phyloP scores from a whole-genome alignment of 202 grass and related monocot genomes.

The Zoysia matrella region DNA sequence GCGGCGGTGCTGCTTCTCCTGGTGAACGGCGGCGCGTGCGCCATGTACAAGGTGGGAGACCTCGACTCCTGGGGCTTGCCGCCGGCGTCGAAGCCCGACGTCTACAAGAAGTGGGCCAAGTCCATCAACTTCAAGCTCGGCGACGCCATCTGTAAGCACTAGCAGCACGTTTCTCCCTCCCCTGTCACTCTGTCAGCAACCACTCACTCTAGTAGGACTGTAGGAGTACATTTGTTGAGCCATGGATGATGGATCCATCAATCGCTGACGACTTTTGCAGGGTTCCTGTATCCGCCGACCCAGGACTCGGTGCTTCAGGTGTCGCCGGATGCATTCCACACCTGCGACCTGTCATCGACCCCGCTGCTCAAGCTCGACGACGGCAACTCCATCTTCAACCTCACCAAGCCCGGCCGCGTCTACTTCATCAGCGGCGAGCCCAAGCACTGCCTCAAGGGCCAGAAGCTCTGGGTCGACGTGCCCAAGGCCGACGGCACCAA shows the following conservation, averaged over 20 bases:
- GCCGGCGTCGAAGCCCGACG: constrained; percentile 60
- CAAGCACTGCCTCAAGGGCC: constrained; percentile 64
- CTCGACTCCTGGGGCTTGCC: constrained; percentile 80
- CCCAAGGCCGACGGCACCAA: constrained; percentile 59
- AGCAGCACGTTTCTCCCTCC: neutral
- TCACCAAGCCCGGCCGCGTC: constrained; percentile 51
- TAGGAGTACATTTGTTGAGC: too few relatives aligned
- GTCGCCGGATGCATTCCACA: constrained; percentile 55
- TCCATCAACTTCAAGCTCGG: constrained; percentile 58
- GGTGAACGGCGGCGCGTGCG: constrained; percentile 28
- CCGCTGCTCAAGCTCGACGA: constrained; percentile 54
- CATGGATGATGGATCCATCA: too few relatives aligned
- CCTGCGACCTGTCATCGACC: constrained; percentile 46
- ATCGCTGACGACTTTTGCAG: constrained; percentile 22
- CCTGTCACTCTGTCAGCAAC: too few relatives aligned
- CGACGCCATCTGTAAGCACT: constrained; percentile 72
- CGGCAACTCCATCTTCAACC: constrained; percentile 81
- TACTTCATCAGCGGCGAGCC: constrained; percentile 66
- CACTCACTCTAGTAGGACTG: too few relatives aligned
- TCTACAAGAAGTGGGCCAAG: constrained; percentile 64
- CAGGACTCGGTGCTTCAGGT: constrained; percentile 73
- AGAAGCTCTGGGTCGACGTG: constrained; percentile 69
- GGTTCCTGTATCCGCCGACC: constrained; percentile 84
- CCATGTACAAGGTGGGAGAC: constrained; percentile 87
- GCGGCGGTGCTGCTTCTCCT: constrained; percentile 20